A percentile compares a stretch with the other conserved stretches of the same genome.
Evolutionary conservation across 2,329 filamentous ascomycete species (phyloP).

Genomic region (Trichophaea hybrida): DNA sequence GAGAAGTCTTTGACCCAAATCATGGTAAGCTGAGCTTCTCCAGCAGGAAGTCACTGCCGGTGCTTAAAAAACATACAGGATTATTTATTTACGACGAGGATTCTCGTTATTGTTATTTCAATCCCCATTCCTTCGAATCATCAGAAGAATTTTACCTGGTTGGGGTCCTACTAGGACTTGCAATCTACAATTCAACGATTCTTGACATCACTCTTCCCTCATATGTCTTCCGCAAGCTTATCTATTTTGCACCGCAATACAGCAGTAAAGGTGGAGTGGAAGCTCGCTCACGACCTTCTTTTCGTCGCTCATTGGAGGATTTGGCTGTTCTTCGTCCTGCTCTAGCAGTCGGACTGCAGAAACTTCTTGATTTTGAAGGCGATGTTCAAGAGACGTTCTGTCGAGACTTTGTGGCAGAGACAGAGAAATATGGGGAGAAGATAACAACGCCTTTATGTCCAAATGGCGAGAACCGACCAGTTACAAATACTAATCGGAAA

Average conservation of each 20-base stretch:
- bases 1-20: conserved; percentile 81
- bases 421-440: conserved; percentile 60
- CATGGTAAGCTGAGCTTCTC: conserved; percentile 47
- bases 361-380: conserved; percentile 69
- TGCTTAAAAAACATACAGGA: conserved; percentile 37
- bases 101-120: conserved; percentile 84
- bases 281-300: conserved; percentile 33
- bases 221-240: conserved; percentile 76
- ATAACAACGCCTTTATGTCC: conserved; percentile 55
- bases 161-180: conserved; percentile 71
- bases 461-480: conserved; percentile 56
- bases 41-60: background rate
- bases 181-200: conserved; percentile 91
- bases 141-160: conserved; percentile 86
- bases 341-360: conserved; percentile 58
- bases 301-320: conserved; percentile 66
- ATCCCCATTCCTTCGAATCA: conserved; percentile 75
- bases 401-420: conserved; percentile 64
- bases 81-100: conserved; percentile 88
- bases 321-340: conserved; percentile 66
- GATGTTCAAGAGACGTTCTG: conserved; percentile 69
- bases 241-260: conserved; percentile 49
- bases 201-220: conserved; percentile 76
- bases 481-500: conserved; percentile 69
- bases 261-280: background rate